phyloP scores from a whole-genome alignment of 2,329 filamentous ascomycete genomes.

The Xylariaceae sp. region DNA sequence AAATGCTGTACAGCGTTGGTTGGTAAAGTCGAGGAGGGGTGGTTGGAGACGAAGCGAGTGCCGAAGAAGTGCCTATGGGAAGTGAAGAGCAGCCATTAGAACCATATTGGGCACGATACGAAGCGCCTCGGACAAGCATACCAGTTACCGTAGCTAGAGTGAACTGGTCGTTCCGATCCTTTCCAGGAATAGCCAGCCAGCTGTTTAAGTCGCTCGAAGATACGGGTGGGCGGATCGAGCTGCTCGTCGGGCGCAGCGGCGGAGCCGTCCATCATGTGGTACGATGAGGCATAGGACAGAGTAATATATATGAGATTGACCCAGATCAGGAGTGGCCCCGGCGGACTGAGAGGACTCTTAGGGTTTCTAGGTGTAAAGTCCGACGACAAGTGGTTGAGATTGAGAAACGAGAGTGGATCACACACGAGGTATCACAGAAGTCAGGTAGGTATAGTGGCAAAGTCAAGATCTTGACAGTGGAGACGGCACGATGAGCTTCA shows the following conservation, averaged over 20 bases:
- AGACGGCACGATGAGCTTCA: slow-evolving; percentile 10
- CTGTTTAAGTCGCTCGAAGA: slow-evolving; percentile 68
- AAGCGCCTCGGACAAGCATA: slow-evolving; percentile 30
- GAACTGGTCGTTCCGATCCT: slow-evolving; percentile 52
- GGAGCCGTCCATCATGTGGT: slow-evolving; percentile 44
- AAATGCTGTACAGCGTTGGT: slow-evolving; percentile 41
- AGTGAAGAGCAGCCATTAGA: slow-evolving; percentile 8
- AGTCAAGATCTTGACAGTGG: slow-evolving; percentile 10
- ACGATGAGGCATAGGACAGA: slow-evolving; percentile 19
- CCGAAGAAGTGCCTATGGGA: slow-evolving; percentile 58
- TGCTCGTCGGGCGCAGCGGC: slow-evolving; percentile 46
- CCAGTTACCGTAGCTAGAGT: slow-evolving; percentile 86
- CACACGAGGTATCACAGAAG: not conserved
- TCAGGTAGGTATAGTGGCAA: slow-evolving; percentile 1
- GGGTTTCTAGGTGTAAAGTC: not conserved
- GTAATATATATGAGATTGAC: slow-evolving; percentile 2
- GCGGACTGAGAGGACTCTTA: not conserved
- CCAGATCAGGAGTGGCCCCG: too few species aligned
- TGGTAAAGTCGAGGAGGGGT: slow-evolving; percentile 36
- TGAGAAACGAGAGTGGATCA: slow-evolving; percentile 5
- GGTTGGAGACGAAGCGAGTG: slow-evolving; percentile 51
- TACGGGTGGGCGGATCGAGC: slow-evolving; percentile 59
- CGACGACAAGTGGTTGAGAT: not conserved
- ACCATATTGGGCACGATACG: not conserved
- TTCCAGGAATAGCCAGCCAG: slow-evolving; percentile 74